phyloP scores from a whole-genome alignment of 202 grass and related monocot genomes.

The Dendrocalamus latiflorus region DNA sequence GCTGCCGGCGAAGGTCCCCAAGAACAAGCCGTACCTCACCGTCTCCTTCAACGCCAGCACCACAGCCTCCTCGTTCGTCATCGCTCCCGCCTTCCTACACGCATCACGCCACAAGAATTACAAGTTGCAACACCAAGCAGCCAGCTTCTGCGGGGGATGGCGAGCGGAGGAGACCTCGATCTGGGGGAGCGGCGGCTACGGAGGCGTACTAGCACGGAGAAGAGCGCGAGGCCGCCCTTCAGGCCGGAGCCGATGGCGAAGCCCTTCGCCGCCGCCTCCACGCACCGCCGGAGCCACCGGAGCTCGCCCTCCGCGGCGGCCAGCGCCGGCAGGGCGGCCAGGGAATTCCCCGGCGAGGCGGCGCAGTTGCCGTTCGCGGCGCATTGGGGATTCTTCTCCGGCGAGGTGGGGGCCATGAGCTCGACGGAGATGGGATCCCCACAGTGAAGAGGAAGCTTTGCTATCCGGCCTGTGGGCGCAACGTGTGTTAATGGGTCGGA shows the following conservation, averaged over 20 bases:
- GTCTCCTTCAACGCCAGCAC: constrained; percentile 78
- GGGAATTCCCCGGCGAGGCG: not conserved
- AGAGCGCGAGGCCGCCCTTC: constrained; percentile 81
- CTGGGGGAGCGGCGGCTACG: constrained; percentile 69
- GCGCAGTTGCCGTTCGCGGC: constrained; percentile 1
- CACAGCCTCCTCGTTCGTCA: constrained; percentile 77
- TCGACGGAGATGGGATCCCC: constrained; percentile 28
- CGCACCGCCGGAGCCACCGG: constrained; percentile 70
- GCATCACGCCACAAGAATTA: not conserved
- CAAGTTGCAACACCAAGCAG: not conserved
- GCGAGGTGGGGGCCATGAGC: constrained; percentile 14
- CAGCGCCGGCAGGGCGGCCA: not conserved
- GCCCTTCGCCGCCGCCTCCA: constrained; percentile 69
- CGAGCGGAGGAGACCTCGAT: constrained; percentile 29
- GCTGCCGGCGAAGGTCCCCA: constrained; percentile 89
- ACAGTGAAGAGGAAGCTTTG: constrained; percentile 10
- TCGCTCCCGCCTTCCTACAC: constrained; percentile 57
- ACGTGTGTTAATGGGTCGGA: not conserved
- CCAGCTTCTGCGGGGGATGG: not conserved
- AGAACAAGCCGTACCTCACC: constrained; percentile 77
- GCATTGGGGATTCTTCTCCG: constrained; percentile 31
- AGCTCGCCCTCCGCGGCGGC: constrained; percentile 42
- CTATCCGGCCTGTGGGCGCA: not conserved
- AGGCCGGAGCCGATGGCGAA: constrained; percentile 85
- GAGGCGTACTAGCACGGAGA: constrained; percentile 82